Evolutionary conservation across 2,329 filamentous ascomycete species (phyloP).

Genomic region (Diaporthe nobilis): DNA sequence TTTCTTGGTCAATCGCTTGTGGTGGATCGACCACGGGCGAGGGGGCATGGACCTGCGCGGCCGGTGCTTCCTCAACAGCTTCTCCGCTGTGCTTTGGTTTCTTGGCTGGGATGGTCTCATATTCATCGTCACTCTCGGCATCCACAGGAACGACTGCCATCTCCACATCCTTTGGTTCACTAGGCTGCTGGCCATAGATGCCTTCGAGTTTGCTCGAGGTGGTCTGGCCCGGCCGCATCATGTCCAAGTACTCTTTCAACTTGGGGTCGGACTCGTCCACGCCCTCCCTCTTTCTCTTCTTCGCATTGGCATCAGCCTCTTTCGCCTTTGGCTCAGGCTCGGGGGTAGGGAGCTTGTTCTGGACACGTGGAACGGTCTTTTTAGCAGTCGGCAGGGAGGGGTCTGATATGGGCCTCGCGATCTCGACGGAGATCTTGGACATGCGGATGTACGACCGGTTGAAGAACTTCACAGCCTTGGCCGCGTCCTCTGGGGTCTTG

Average conservation of each 20-base stretch:
- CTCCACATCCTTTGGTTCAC: conserved; percentile 28
- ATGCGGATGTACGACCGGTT: conserved; percentile 95
- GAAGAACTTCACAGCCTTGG: conserved; percentile 91
- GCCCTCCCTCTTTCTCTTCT: conserved; percentile 78
- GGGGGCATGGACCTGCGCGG: conserved; percentile 32
- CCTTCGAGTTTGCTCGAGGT: conserved; percentile 72
- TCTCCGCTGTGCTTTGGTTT: conserved; percentile 59
- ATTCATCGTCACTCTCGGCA: conserved; percentile 80
- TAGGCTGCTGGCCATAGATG: conserved; percentile 49
- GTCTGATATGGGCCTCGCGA: conserved; percentile 78
- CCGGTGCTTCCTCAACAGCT: conserved; percentile 37
- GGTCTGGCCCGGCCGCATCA: conserved; percentile 81
- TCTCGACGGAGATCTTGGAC: conserved; percentile 92
- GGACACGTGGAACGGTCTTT: conserved; percentile 31
- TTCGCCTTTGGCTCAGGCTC: conserved; percentile 40
- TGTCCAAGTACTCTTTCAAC: conserved; percentile 86
- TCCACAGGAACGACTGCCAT: conserved; percentile 52
- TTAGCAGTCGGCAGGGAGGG: conserved; percentile 52
- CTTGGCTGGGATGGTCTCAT: conserved; percentile 75
- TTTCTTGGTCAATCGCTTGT: conserved; percentile 32
- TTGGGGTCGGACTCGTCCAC: conserved; percentile 79
- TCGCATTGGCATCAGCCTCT: conserved; percentile 57
- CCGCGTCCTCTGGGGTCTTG: conserved; percentile 84
- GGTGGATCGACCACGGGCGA: conserved; percentile 28
- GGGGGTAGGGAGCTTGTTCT: conserved; percentile 38